Evolutionary conservation across 179 eudicot genomes (phyloP).

Genomic region (Camellia oleifera): DNA sequence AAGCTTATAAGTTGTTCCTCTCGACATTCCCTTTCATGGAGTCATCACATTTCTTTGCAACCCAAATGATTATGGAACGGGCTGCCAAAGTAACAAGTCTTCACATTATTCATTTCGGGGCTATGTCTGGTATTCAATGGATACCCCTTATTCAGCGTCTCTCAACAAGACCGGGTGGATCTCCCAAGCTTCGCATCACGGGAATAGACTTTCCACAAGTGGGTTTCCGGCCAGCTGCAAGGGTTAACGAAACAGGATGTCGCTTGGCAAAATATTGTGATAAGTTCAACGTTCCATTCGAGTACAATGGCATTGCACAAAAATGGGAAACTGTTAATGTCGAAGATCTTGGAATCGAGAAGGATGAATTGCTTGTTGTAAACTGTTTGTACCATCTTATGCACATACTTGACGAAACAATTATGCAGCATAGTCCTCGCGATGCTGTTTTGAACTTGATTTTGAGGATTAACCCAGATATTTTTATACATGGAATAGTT

Average conservation of each 20-base stretch:
- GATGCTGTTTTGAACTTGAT: conserved; percentile 37
- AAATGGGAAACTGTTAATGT: conserved; percentile 33
- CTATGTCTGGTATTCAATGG: conserved; percentile 64
- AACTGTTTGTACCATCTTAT: conserved; percentile 33
- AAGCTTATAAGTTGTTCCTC: conserved; percentile 50
- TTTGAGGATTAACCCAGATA: conserved; percentile 30
- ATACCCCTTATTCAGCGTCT: conserved; percentile 50
- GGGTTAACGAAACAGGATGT: conserved; percentile 57
- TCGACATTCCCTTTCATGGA: conserved; percentile 53
- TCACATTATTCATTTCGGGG: conserved; percentile 68
- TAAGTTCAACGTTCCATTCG: conserved; percentile 48
- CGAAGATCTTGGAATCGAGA: conserved; percentile 33
- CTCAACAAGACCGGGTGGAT: conserved; percentile 42
- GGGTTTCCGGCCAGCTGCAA: conserved; percentile 62
- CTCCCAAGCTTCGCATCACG: conserved; percentile 59
- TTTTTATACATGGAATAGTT: conserved; percentile 38
- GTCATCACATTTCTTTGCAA: conserved; percentile 35
- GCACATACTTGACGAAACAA: conserved; percentile 39
- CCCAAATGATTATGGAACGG: conserved; percentile 29
- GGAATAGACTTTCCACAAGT: conserved; percentile 60
- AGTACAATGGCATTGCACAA: conserved; percentile 34
- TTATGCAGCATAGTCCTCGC: conserved; percentile 33
- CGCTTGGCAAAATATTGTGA: conserved; percentile 54
- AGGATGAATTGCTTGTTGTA: conserved; percentile 35
- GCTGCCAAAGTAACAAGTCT: conserved; percentile 36